A percentile compares a stretch with the other conserved stretches of the same genome.
Evolutionary conservation across 2,329 filamentous ascomycete genomes (phyloP).

Genomic region (Piedraia hortae): DNA sequence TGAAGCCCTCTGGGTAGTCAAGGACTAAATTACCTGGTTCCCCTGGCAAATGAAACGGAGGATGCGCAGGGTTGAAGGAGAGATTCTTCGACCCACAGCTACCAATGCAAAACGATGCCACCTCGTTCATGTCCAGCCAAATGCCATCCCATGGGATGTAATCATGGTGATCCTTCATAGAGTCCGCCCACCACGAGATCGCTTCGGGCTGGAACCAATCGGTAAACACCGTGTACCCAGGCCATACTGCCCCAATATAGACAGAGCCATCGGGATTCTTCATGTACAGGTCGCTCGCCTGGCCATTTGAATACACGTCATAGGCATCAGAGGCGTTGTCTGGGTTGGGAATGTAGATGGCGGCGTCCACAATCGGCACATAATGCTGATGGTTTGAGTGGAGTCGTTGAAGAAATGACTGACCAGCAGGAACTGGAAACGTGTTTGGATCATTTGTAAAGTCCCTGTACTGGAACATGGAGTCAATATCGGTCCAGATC

Average conservation of each 20-base stretch:
- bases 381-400: slow-evolving; percentile 29
- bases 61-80: slow-evolving; percentile 39
- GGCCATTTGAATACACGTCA: slow-evolving; percentile 12
- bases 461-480: slow-evolving; percentile 31
- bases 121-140: slow-evolving; percentile 36
- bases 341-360: slow-evolving; percentile 29
- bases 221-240: slow-evolving; percentile 29
- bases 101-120: slow-evolving; percentile 38
- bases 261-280: slow-evolving; percentile 21
- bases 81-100: slow-evolving; percentile 40
- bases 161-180: slow-evolving; percentile 24
- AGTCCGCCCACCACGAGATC: slow-evolving; percentile 30
- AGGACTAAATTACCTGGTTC: slow-evolving; percentile 32
- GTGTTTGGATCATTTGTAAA: slow-evolving; percentile 28
- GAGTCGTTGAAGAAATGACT: slow-evolving; percentile 24
- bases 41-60: slow-evolving; percentile 35
- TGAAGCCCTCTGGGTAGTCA: slow-evolving; percentile 11
- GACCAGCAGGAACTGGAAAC: slow-evolving; percentile 22
- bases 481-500: slow-evolving; percentile 20
- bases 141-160: slow-evolving; percentile 25
- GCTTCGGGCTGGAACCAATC: slow-evolving; percentile 33
- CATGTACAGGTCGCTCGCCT: slow-evolving; percentile 12
- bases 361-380: slow-evolving; percentile 31
- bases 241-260: slow-evolving; percentile 25
- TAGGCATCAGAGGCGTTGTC: slow-evolving; percentile 32